Conservation (phyloP, 2,329 filamentous ascomycete species). For the Paraphoma sp. region DNA sequence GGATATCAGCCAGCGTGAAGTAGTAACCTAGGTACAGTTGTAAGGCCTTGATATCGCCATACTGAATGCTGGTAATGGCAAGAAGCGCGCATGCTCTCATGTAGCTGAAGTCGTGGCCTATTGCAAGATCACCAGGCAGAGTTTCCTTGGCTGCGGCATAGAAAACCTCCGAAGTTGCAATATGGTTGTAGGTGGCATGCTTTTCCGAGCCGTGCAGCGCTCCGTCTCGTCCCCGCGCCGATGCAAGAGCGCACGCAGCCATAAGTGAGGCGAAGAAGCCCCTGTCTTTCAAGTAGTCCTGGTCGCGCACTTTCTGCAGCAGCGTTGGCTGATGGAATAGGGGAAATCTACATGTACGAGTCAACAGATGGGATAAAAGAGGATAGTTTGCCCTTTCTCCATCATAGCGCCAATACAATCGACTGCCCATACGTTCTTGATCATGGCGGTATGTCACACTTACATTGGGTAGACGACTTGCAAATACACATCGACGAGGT, state of each 20-base stretch:
- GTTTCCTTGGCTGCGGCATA: slow-evolving; percentile 2
- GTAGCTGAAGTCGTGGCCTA: slow-evolving; percentile 47
- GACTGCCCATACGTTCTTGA: neutral
- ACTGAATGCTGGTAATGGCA: slow-evolving; percentile 60
- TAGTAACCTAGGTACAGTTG: slow-evolving; percentile 60
- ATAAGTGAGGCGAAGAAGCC: slow-evolving; percentile 7
- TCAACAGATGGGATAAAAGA: neutral
- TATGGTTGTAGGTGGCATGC: neutral
- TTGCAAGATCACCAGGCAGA: slow-evolving; percentile 6
- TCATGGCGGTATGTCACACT: neutral
- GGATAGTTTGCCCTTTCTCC: neutral
- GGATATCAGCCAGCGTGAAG: slow-evolving; percentile 57
- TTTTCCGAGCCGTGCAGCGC: slow-evolving; percentile 1
- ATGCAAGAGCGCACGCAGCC: slow-evolving; percentile 12
- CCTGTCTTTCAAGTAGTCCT: slow-evolving; percentile 3
- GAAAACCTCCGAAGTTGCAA: neutral
- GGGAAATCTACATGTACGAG: slow-evolving; percentile 1
- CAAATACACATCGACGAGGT: slow-evolving; percentile 13
- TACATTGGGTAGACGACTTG: slow-evolving; percentile 25
- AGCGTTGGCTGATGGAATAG: slow-evolving; percentile 6
- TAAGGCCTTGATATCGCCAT: slow-evolving; percentile 57
- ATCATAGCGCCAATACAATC: neutral
- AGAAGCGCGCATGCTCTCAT: slow-evolving; percentile 58
- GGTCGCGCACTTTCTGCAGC: slow-evolving; percentile 5
- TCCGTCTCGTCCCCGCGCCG: slow-evolving; percentile 11